phyloP scores from a whole-genome alignment of 2,329 filamentous ascomycete genomes.

The Alternaria viburni region DNA sequence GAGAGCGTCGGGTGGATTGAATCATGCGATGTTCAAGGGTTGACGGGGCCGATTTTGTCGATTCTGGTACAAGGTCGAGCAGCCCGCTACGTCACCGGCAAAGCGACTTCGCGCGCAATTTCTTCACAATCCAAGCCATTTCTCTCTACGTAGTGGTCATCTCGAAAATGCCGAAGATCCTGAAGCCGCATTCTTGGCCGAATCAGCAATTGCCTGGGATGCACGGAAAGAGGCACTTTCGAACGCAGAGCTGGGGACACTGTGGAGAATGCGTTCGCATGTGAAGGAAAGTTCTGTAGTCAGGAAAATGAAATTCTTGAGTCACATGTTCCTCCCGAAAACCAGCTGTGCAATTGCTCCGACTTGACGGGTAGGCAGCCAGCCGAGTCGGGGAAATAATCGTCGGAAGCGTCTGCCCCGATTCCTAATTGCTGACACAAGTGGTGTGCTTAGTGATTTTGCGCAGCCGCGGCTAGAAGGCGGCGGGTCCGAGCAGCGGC shows the following conservation, averaged over 20 bases:
- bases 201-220: conserved; percentile 90
- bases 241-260: conserved; percentile 56
- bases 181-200: conserved; percentile 88
- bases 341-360: background rate
- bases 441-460: conserved; percentile 1
- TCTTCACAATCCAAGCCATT: background rate
- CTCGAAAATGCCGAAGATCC: conserved; percentile 71
- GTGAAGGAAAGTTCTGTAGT: background rate
- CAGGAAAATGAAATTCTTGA: background rate
- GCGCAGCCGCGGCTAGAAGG: conserved; percentile 15
- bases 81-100: conserved; percentile 93
- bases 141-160: background rate
- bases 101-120: conserved; percentile 62
- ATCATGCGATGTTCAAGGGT: background rate
- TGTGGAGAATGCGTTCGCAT: background rate
- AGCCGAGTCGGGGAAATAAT: background rate
- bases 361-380: background rate
- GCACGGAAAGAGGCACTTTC: conserved; percentile 93
- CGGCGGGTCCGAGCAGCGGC: conserved; percentile 18
- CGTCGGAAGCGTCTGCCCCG: background rate
- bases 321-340: background rate
- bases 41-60: background rate
- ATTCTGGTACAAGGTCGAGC: conserved; percentile 72
- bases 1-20: conserved; percentile 53
- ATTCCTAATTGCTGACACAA: conserved; percentile 29